A percentile compares a stretch with the other conserved stretches of the same genome.
Conservation (phyloP, 2,329 filamentous ascomycete species). For the Cladophialophora immunda region DNA sequence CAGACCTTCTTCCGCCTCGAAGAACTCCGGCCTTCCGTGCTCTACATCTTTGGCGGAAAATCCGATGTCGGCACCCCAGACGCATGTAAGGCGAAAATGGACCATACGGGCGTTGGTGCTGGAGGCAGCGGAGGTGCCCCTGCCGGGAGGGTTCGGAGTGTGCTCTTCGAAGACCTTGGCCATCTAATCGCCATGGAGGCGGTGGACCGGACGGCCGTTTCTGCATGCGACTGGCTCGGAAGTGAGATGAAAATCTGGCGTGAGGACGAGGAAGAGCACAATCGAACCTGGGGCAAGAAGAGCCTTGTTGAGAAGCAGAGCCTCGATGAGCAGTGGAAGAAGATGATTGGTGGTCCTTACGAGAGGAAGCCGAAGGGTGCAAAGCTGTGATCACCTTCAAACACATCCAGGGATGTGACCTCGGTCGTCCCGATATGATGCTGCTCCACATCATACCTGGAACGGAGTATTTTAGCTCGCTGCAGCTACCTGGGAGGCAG, state of each 20-base stretch:
- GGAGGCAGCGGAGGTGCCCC: constrained; percentile 63
- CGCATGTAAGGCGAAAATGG: constrained; percentile 52
- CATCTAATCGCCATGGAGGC: constrained; percentile 45
- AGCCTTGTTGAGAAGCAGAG: constrained; percentile 39
- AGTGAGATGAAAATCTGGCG: constrained; percentile 38
- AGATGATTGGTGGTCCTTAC: constrained; percentile 37
- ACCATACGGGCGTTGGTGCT: constrained; percentile 50
- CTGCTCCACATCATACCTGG: neutral
- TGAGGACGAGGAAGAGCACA: constrained; percentile 38
- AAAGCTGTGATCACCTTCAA: constrained; percentile 35
- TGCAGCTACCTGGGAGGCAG: neutral
- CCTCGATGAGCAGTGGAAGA: constrained; percentile 41
- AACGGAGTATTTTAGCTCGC: neutral
- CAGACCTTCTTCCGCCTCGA: constrained; percentile 52
- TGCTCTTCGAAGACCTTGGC: constrained; percentile 39
- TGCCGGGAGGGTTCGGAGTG: constrained; percentile 48
- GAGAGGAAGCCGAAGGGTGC: constrained; percentile 34
- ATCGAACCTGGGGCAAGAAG: constrained; percentile 36
- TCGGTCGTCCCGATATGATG: neutral
- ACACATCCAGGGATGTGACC: neutral
- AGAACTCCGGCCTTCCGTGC: constrained; percentile 54
- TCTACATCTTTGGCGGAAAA: constrained; percentile 56
- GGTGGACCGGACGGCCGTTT: constrained; percentile 40
- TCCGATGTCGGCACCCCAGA: constrained; percentile 52
- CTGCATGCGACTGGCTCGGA: constrained; percentile 38